phyloP scores from a whole-genome alignment of 2,329 filamentous ascomycete species.

The Trichoderma simmonsii region DNA sequence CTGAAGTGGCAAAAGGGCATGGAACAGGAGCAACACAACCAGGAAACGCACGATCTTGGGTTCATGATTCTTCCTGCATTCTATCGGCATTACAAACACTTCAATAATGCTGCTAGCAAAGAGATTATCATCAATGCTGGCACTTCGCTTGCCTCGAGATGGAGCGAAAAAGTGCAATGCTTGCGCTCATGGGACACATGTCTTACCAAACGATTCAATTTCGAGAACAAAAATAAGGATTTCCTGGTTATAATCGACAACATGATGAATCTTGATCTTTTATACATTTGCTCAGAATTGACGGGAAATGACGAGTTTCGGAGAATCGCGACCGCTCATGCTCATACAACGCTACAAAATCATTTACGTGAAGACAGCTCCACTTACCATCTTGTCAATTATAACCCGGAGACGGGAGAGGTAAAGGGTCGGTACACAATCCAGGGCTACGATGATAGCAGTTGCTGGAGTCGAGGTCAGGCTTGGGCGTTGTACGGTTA shows the following conservation, averaged over 20 bases:
- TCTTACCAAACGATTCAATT: conserved; percentile 6
- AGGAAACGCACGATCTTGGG: conserved; percentile 19
- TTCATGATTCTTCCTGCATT: conserved; percentile 21
- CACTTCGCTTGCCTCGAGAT: conserved; percentile 16
- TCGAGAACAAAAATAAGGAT: conserved; percentile 7
- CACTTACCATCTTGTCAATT: conserved; percentile 21
- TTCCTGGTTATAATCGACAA: conserved; percentile 22
- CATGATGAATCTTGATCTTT: conserved; percentile 24
- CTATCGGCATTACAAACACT: conserved; percentile 11
- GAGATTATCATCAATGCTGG: conserved; percentile 19
- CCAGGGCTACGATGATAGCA: conserved; percentile 19
- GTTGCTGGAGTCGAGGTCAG: conserved; percentile 19
- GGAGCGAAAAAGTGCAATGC: conserved; percentile 18
- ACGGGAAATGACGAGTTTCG: conserved; percentile 16
- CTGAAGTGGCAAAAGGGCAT: conserved; percentile 19
- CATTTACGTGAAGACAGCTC: conserved; percentile 17
- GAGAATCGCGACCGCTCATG: conserved; percentile 17
- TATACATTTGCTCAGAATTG: conserved; percentile 18
- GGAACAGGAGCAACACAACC: conserved; percentile 18
- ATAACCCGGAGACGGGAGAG: conserved; percentile 16
- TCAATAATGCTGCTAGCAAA: neutral
- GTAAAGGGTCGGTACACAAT: conserved; percentile 19
- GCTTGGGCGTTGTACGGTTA: conserved; percentile 20
- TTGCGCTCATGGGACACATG: conserved; percentile 20
- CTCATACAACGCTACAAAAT: conserved; percentile 13